phyloP scores from a whole-genome alignment of 2,329 filamentous ascomycete genomes.

The Hymenoscyphus infarciens region DNA sequence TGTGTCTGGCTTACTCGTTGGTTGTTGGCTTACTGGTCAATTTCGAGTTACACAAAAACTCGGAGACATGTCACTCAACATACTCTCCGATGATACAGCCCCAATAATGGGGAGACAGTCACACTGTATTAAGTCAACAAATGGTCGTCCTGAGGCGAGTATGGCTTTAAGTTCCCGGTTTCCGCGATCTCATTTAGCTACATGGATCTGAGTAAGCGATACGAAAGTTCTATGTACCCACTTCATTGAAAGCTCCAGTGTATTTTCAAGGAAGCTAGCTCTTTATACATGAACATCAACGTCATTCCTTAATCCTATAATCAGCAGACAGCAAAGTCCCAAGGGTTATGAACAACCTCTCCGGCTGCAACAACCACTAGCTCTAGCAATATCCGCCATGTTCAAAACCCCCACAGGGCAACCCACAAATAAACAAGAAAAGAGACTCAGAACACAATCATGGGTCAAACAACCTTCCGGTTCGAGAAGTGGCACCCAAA shows the following conservation, averaged over 20 bases:
- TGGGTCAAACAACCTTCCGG: conserved; percentile 7
- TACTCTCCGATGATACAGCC: too few species aligned
- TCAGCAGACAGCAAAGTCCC: neutral
- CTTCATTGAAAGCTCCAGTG: neutral
- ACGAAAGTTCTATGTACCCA: neutral
- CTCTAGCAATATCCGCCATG: neutral
- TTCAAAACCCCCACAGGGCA: neutral
- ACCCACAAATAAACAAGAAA: neutral
- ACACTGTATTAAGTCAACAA: too few species aligned
- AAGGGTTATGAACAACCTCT: neutral
- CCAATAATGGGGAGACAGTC: too few species aligned
- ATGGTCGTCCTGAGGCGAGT: too few species aligned
- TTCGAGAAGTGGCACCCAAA: neutral
- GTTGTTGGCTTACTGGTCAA: too few species aligned
- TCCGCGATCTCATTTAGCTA: too few species aligned
- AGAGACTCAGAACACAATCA: neutral
- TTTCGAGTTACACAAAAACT: too few species aligned
- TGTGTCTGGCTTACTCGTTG: too few species aligned
- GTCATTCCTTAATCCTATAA: neutral
- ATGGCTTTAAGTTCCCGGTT: too few species aligned
- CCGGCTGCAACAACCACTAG: neutral
- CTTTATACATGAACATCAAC: neutral
- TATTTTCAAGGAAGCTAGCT: neutral
- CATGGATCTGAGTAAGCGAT: too few species aligned
- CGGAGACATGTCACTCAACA: too few species aligned